Evolutionary conservation across 2,329 filamentous ascomycete genomes (phyloP).

Genomic region (Cladobotryum protrusum): DNA sequence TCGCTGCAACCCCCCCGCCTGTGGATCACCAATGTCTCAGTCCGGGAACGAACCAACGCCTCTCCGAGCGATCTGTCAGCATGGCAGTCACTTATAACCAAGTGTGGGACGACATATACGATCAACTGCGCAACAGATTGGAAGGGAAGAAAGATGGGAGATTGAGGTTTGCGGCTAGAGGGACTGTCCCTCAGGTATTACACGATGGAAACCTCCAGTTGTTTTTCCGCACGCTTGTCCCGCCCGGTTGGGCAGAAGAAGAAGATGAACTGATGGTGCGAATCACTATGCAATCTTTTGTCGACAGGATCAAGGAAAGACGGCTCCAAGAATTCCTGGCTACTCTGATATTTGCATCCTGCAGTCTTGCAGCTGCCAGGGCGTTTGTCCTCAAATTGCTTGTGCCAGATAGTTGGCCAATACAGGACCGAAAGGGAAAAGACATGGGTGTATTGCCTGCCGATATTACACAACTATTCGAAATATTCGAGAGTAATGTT

Average conservation of each 20-base stretch:
- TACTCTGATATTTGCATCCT: slow-evolving; percentile 24
- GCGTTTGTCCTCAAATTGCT: slow-evolving; percentile 17
- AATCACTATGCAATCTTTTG: slow-evolving; percentile 15
- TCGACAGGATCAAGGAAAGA: slow-evolving; percentile 15
- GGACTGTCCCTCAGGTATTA: neutral
- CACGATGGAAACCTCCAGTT: neutral
- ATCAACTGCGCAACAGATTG: neutral
- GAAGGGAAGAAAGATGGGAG: slow-evolving; percentile 1
- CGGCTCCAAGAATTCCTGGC: slow-evolving; percentile 26
- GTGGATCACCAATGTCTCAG: neutral
- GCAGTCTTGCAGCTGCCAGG: slow-evolving; percentile 18
- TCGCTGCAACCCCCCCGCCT: no score
- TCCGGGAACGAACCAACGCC: neutral
- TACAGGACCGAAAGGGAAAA: slow-evolving; percentile 4
- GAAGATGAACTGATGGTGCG: neutral
- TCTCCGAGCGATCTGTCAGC: neutral
- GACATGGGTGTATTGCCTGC: slow-evolving; percentile 15
- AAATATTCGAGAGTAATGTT: slow-evolving; percentile 16
- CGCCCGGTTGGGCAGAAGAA: no score
- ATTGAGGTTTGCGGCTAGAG: neutral
- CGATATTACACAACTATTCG: slow-evolving; percentile 13
- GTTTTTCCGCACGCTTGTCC: slow-evolving; percentile 2
- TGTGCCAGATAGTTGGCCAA: neutral
- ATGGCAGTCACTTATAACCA: slow-evolving; percentile 1
- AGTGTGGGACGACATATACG: slow-evolving; percentile 1